Base-by-base conservation (phyloP, 2,329 filamentous ascomycete genomes). In the Fusarium brevicatenulatum region DNA sequence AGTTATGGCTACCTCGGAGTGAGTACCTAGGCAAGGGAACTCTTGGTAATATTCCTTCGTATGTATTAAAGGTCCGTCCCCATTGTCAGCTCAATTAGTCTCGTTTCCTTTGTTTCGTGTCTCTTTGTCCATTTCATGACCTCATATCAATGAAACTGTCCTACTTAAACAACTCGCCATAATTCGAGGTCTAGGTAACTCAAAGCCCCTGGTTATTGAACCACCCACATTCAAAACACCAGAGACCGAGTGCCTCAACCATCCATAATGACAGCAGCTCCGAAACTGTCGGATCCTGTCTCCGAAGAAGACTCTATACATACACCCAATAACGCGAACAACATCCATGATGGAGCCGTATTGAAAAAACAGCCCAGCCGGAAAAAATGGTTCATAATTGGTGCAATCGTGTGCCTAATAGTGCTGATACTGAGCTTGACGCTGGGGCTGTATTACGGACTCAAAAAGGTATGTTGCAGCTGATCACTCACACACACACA, bases 371-470 rank as follows among this genome's bases (percentile, higher is more conserved):
- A 68, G 34, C 66, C 59, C 12, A 71, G 63, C 19, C 37, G 63
- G 5, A 60, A 50, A 23, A 73, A 71, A 40, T 74, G 63, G 62
- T 63, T 54, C 30, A 61, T 74, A 19, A 50, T 73, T n/a, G 55
- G 60, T 25, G 55, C 44, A 15, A 16, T 50, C 18, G 63, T 55
- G 10, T 21, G 67, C 44, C 19, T 64, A 9, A 42, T 66, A 18
- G 54, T 74, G 10, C 57, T 71, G 25, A 53, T 68, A n/a, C 37
- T 76, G 46, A 66, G 66, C n/a, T 42, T 77, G 18, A 61, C 61
- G 2, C 44, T 76, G 25, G 74, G 74, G n/a, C 36, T 77, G 39
- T 74, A 67, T 53, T 77, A 67, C 34, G 74, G 74, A n/a, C 59
- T 76, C 18, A 59, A 58, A 32, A 68, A 77, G 68, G 74, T 76